Evolutionary conservation across 108 stramenopile genomes (phyloP).

Genomic region (Skeletonema potamos): DNA sequence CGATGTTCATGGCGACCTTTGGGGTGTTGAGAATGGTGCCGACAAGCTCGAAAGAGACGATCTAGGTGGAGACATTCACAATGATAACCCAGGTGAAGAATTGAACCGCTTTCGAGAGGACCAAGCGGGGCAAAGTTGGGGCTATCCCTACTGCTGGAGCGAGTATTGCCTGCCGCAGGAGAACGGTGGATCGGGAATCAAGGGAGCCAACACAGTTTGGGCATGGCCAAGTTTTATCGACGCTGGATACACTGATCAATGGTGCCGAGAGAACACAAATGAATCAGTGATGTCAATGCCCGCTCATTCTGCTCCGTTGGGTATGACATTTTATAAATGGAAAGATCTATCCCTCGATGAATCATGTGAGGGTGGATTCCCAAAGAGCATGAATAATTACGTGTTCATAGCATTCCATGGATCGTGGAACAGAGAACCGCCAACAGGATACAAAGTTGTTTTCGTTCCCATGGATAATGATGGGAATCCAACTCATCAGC

Average conservation of each 20-base stretch:
- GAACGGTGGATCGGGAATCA: constrained; percentile 41
- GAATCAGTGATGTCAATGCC: constrained; percentile 61
- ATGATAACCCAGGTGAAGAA: constrained; percentile 79
- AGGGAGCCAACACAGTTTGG: constrained; percentile 61
- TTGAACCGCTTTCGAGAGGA: constrained; percentile 66
- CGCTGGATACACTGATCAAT: constrained; percentile 56
- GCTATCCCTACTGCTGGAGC: constrained; percentile 79
- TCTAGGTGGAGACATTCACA: constrained; percentile 70
- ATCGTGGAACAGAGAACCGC: constrained; percentile 73
- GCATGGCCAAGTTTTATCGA: constrained; percentile 65
- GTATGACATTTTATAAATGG: constrained; percentile 74
- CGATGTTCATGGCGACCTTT: constrained; percentile 61
- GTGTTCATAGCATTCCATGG: constrained; percentile 80
- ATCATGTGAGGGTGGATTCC: constrained; percentile 50
- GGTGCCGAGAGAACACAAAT: constrained; percentile 57
- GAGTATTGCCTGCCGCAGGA: constrained; percentile 54
- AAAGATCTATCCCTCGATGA: constrained; percentile 23
- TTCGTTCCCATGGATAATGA: constrained; percentile 59
- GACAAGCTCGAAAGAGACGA: constrained; percentile 63
- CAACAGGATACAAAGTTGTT: constrained; percentile 79
- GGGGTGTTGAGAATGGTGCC: constrained; percentile 81
- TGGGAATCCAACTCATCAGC: constrained; percentile 44
- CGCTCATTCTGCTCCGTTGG: constrained; percentile 75
- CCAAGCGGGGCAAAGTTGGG: constrained; percentile 58
- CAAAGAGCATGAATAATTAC: constrained; percentile 59